These are phyloP conservation scores for Tetrahymena elliotti DNA, from an alignment of 73 alveolate species.

Conservation along the genomic window DNA sequence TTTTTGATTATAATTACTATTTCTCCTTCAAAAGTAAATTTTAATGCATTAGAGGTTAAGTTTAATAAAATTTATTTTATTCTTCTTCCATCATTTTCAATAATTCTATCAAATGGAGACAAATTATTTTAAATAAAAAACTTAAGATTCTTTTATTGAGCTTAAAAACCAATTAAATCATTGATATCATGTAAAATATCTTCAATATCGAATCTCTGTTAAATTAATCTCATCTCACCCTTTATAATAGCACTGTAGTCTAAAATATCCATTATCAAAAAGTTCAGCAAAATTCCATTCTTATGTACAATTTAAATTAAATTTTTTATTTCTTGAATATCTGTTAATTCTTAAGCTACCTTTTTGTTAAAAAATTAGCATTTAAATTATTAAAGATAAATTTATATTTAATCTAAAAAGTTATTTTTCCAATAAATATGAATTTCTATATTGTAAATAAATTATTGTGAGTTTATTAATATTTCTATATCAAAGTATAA, in stretches of 20 bases:
- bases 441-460: too few relatives aligned
- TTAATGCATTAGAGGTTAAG: constrained; percentile 48
- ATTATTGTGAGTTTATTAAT: too few relatives aligned
- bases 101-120: neutral
- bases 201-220: constrained; percentile 4
- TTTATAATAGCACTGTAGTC: constrained; percentile 20
- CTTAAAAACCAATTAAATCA: constrained; percentile 32
- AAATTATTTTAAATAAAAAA: constrained; percentile 1
- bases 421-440: too few relatives aligned
- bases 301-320: constrained; percentile 15
- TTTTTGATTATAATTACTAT: neutral
- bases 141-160: constrained; percentile 22
- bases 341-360: neutral
- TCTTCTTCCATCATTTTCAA: constrained; percentile 37
- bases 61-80: constrained; percentile 45
- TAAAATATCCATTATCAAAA: constrained; percentile 23
- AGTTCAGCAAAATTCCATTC: constrained; percentile 15
- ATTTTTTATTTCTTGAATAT: neutral
- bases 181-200: constrained; percentile 18
- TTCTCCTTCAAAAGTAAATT: constrained; percentile 47
- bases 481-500: too few relatives aligned
- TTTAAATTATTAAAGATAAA: too few relatives aligned
- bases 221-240: constrained; percentile 17
- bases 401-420: too few relatives aligned
- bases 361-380: neutral